Evolutionary conservation across 2,329 filamentous ascomycete species (phyloP), one percentile per base, ranked within the genome.

Genomic region (Talaromyces verruculosus): DNA sequence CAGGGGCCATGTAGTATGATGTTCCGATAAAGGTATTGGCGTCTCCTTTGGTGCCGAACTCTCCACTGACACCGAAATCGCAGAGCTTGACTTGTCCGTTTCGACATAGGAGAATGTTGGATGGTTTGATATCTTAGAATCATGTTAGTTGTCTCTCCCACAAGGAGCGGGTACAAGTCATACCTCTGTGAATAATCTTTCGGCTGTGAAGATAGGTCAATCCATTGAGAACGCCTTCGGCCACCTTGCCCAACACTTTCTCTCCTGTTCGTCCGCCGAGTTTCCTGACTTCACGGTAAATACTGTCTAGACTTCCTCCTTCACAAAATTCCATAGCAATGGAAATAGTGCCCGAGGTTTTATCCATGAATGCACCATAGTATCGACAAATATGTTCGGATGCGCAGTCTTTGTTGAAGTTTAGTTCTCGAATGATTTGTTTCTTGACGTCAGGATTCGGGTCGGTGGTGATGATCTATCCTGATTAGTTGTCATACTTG

Each of bases 301-400:
- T 95, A 76, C 92, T 95, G 81, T 99, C 93, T 22, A 99, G 85
- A 57, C 92, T 97, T 63, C 95, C 95, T 66, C 95, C 95, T 79
- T 98, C 95, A 76, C 95, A 99, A 74, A 96, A 98, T 77, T 99
- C 95, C 95, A 99, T 99, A 65, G 93, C 93, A 75, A 99, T 99
- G 58, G 92, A 97, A 71, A 99, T 98, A 58, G 94, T 98, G 61
- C 93, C 92, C 10, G 92, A 96, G n/a, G 92, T 90, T 66, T 95
- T 91, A 76, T 99, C 94, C 76, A 96, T 92, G 77, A 98, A 99
- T 47, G 94, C 94, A 69, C 95, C 95, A 74, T 97, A 99, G 81
- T 99, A 99, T 69, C 91, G 89, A 80, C 95, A 99, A 73, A 99
- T 99, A 77, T 98, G 93, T 67, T 95, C 90, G 4, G 93, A 97